Conservation (phyloP, 768 basidiomycete genomes). For the Trichaptum fuscoviolaceum region DNA sequence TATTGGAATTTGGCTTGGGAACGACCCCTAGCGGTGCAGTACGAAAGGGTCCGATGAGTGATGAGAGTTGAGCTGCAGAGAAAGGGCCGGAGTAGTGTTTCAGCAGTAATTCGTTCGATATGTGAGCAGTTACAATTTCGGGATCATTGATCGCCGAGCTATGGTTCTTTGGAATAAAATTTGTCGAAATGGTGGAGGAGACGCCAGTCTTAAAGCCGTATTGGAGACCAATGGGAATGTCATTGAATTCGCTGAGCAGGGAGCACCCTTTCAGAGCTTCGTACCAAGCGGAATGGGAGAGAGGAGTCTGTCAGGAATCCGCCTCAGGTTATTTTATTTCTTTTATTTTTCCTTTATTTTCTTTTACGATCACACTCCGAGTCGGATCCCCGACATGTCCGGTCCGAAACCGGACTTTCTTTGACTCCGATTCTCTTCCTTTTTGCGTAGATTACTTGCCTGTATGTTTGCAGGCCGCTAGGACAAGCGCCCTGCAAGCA, state of each 20-base stretch:
- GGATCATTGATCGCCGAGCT: slow-evolving; percentile 9
- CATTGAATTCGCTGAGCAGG: not conserved
- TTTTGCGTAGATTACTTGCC: too few relatives aligned
- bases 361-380: too few relatives aligned
- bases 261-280: too few relatives aligned
- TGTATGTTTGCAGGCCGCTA: too few relatives aligned
- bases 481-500: too few relatives aligned
- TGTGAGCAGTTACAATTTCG: not conserved
- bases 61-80: slow-evolving; percentile 14
- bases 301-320: too few relatives aligned
- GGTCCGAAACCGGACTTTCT: too few relatives aligned
- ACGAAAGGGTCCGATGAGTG: slow-evolving; percentile 24
- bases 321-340: too few relatives aligned
- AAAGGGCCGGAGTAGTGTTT: slow-evolving; percentile 14
- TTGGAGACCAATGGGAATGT: not conserved
- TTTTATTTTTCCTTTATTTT: too few relatives aligned
- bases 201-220: not conserved
- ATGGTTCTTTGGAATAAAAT: slow-evolving; percentile 15
- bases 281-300: too few relatives aligned
- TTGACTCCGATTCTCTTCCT: too few relatives aligned
- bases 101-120: slow-evolving; percentile 6
- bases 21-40: slow-evolving; percentile 26
- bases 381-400: too few relatives aligned
- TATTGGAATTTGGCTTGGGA: slow-evolving; percentile 16
- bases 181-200: not conserved